These are phyloP conservation scores for Hibiscus tridactylites DNA, from an alignment of 345 rosid genomes.

Conservation along the genomic window DNA sequence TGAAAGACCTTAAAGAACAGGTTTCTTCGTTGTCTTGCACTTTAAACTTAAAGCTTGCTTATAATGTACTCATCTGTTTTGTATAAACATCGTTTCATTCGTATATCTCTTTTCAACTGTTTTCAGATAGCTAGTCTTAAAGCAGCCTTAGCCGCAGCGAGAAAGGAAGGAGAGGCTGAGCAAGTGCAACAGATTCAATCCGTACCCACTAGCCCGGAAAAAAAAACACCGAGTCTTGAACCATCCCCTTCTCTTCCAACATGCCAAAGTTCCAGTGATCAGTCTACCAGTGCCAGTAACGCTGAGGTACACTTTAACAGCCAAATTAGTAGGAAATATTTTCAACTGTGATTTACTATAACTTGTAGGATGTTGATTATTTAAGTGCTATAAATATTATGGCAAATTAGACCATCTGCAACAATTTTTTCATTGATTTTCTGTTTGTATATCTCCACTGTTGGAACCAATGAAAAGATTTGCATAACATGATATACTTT, in stretches of 20 bases:
- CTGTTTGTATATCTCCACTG: too few relatives aligned
- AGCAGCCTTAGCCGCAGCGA: slow-evolving; percentile 57
- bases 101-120: not conserved
- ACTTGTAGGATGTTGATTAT: not conserved
- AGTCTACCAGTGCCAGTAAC: slow-evolving; percentile 29
- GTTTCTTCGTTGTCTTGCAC: slow-evolving; percentile 16
- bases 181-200: slow-evolving; percentile 24
- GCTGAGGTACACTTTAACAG: slow-evolving; percentile 40
- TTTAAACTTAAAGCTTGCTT: not conserved
- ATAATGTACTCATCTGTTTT: not conserved
- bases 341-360: slow-evolving; percentile 2
- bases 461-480: not conserved
- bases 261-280: slow-evolving; percentile 26
- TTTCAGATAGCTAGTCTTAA: slow-evolving; percentile 66
- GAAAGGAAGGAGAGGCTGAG: slow-evolving; percentile 46
- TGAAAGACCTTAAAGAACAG: slow-evolving; percentile 90
- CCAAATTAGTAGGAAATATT: not conserved
- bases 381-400: not conserved
- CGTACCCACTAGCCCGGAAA: slow-evolving; percentile 36
- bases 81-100: not conserved
- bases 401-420: not conserved
- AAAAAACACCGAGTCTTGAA: slow-evolving; percentile 33
- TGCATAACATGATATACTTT: not conserved
- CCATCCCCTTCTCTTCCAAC: slow-evolving; percentile 41
- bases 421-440: not conserved